Percentiles rank a stretch among this genome's conserved stretches.
These are phyloP conservation scores for Aurantiochytrium sp. DNA, from an alignment of 108 stramenopile species.

Conservation along the genomic window DNA sequence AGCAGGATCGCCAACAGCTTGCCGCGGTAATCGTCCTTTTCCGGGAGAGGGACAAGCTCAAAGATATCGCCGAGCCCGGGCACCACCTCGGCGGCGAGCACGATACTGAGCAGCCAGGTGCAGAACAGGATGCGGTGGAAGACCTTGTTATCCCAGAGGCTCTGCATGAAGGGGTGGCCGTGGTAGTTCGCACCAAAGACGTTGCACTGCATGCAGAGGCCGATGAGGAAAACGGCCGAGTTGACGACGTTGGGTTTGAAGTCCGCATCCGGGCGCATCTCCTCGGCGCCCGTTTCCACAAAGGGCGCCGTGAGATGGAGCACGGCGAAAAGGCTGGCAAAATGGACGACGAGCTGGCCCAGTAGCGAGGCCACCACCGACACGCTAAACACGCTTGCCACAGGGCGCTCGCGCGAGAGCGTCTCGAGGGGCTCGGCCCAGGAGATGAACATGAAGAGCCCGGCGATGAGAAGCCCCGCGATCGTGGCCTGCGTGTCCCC, in stretches of 20 bases:
- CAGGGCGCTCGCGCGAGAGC: conserved; percentile 71
- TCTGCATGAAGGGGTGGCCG: conserved; percentile 85
- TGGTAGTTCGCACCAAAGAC: conserved; percentile 94
- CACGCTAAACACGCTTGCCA: conserved; percentile 72
- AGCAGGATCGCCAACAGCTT: background rate
- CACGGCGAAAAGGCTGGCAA: conserved; percentile 60
- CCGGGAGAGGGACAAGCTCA: background rate
- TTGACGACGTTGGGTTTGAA: conserved; percentile 91
- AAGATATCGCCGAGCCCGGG: conserved; percentile 16
- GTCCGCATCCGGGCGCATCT: conserved; percentile 78
- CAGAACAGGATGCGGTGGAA: conserved; percentile 65
- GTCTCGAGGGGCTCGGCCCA: conserved; percentile 77
- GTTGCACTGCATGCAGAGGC: conserved; percentile 72
- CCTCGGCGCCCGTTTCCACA: conserved; percentile 48
- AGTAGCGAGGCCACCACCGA: conserved; percentile 70
- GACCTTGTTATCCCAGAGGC: conserved; percentile 69
- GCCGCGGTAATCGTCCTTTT: background rate
- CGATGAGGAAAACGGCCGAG: conserved; percentile 81
- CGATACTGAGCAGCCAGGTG: background rate
- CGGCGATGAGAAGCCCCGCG: conserved; percentile 75
- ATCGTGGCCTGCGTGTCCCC: conserved; percentile 88
- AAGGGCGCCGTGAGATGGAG: conserved; percentile 58
- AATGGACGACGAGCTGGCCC: conserved; percentile 78
- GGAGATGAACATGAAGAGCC: conserved; percentile 83
- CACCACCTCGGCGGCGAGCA: background rate